These are phyloP conservation scores for Nakazawaea pomicola DNA, from an alignment of 805 yeast species.

Conservation along the genomic window DNA sequence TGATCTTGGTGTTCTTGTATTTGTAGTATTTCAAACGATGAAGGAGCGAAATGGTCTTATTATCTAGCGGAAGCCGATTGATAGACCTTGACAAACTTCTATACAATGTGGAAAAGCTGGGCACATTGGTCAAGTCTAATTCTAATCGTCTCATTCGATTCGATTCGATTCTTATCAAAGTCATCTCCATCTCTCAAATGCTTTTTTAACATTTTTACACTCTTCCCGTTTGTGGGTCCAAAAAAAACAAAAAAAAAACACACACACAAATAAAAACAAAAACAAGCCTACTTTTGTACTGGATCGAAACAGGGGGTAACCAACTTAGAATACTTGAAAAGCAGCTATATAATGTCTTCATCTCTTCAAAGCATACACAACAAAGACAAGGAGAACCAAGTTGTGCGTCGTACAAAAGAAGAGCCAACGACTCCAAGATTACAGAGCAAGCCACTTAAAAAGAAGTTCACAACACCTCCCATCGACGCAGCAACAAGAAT, in stretches of 20 bases:
- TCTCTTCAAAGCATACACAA: background rate
- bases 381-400: conserved; percentile 7
- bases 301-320: no score
- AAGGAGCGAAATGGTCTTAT: background rate
- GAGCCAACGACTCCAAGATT: background rate
- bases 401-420: background rate
- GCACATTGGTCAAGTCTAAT: background rate
- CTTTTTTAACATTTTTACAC: background rate
- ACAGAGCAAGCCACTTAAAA: background rate
- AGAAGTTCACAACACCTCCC: conserved; percentile 10
- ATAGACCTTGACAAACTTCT: conserved; percentile 3
- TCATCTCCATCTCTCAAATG: background rate
- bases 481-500: background rate
- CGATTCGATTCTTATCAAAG: background rate
- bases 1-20: background rate
- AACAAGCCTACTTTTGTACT: no score
- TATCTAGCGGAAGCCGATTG: conserved; percentile 4
- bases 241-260: background rate
- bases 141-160: background rate
- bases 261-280: background rate
- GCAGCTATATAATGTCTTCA: background rate
- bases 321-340: no score
- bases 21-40: conserved; percentile 5
- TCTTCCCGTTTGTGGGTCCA: background rate
- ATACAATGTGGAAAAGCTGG: conserved; percentile 1